Conservation (phyloP, 208 protist species). For the Strigomonas culicis region DNA sequence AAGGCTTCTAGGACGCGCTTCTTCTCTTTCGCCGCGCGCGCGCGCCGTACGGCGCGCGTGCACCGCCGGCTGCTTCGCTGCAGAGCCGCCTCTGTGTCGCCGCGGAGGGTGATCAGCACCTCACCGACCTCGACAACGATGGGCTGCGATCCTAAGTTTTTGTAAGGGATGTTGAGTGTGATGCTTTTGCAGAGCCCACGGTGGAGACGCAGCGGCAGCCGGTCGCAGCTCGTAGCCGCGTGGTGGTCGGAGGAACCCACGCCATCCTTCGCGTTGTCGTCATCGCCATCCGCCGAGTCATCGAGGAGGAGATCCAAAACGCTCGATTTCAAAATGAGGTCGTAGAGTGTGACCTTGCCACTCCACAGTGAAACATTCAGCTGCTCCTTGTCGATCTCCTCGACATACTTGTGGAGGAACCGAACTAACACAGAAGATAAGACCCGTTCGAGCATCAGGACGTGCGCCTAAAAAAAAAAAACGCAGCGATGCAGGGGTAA, state of each 20-base stretch:
- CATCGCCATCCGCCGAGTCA: slow-evolving; percentile 11
- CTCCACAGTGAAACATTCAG: slow-evolving; percentile 79
- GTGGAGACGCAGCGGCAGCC: slow-evolving; percentile 38
- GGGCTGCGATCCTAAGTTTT: slow-evolving; percentile 73
- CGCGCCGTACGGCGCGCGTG: slow-evolving; percentile 49
- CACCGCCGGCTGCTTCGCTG: not conserved
- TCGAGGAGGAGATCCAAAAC: slow-evolving; percentile 60
- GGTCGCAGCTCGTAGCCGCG: not conserved
- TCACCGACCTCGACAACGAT: slow-evolving; percentile 78
- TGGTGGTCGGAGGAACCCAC: not conserved
- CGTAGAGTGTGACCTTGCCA: slow-evolving; percentile 73
- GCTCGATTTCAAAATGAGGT: slow-evolving; percentile 64
- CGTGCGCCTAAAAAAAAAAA: not conserved
- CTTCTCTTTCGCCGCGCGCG: slow-evolving; percentile 40
- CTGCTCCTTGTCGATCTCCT: slow-evolving; percentile 81
- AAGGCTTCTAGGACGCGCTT: slow-evolving; percentile 59
- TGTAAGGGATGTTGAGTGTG: slow-evolving; percentile 69
- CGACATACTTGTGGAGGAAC: slow-evolving; percentile 76
- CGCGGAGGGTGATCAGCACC: slow-evolving; percentile 61
- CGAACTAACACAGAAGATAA: slow-evolving; percentile 78
- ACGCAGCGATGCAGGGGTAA: not conserved
- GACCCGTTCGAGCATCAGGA: slow-evolving; percentile 81
- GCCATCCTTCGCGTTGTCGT: not conserved
- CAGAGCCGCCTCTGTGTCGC: not conserved
- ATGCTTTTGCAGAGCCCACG: slow-evolving; percentile 81